A percentile compares a stretch with the other conserved stretches of the same genome.
Evolutionary conservation across 2,329 filamentous ascomycete species (phyloP).

Genomic region (Penicillium sp.): DNA sequence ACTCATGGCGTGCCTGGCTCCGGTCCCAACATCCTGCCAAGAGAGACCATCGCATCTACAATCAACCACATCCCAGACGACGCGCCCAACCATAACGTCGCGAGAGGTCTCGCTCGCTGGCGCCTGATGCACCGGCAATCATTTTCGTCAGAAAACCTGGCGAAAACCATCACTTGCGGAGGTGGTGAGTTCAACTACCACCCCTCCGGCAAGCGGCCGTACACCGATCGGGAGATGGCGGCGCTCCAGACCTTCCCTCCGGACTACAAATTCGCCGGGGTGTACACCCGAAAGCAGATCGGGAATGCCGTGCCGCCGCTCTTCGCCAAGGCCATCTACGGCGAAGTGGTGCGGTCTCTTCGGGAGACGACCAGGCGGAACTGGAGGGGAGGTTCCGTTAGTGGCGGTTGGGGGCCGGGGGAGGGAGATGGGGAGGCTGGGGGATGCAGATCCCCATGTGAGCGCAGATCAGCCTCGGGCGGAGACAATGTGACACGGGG

Average conservation of each 20-base stretch:
- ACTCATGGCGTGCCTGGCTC: slow-evolving; percentile 54
- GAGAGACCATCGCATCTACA: slow-evolving; percentile 45
- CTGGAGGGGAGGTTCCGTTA: not conserved
- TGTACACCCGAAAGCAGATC: slow-evolving; percentile 60
- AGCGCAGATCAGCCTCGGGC: slow-evolving; percentile 6
- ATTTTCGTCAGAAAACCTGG: slow-evolving; percentile 54
- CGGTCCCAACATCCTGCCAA: slow-evolving; percentile 31
- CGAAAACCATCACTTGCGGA: slow-evolving; percentile 63
- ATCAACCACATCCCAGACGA: slow-evolving; percentile 44
- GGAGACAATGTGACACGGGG: not conserved
- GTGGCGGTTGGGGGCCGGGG: not conserved
- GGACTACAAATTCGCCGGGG: slow-evolving; percentile 58
- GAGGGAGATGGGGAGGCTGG: not conserved
- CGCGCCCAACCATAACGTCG: slow-evolving; percentile 47
- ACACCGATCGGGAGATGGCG: slow-evolving; percentile 69
- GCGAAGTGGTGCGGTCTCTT: slow-evolving; percentile 40
- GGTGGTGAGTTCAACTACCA: slow-evolving; percentile 66
- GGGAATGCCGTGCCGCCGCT: slow-evolving; percentile 76
- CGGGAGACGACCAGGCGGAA: slow-evolving; percentile 37
- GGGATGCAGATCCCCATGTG: slow-evolving; percentile 2
- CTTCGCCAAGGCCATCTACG: slow-evolving; percentile 44
- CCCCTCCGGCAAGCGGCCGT: slow-evolving; percentile 62
- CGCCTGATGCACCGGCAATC: slow-evolving; percentile 34
- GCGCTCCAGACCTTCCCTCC: slow-evolving; percentile 69
- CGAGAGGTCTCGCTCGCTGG: slow-evolving; percentile 20